phyloP scores from a whole-genome alignment of 139 green algal species.

The Chlorella sp. region DNA sequence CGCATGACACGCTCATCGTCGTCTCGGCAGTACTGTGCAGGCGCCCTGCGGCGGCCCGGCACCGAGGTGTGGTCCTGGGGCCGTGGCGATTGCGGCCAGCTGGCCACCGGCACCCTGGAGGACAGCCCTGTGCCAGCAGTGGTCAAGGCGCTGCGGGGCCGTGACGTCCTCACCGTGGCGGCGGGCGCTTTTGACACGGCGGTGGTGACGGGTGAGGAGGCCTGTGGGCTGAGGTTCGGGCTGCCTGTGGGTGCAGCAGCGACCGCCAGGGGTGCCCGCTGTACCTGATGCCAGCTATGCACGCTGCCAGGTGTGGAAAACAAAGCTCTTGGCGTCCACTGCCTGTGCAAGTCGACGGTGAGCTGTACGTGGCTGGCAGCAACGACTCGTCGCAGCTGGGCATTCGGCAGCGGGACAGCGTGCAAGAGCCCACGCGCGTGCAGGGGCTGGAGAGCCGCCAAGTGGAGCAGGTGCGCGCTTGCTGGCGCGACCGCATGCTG shows the following conservation, averaged over 20 bases:
- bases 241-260: too few relatives aligned
- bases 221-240: too few relatives aligned
- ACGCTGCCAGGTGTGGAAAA: too few relatives aligned
- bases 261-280: too few relatives aligned
- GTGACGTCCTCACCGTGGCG: constrained; percentile 31
- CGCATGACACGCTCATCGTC: not conserved
- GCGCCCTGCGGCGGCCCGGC: not conserved
- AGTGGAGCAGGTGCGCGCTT: too few relatives aligned
- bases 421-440: constrained; percentile 35
- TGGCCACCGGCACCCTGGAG: constrained; percentile 31
- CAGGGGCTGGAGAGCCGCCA: constrained; percentile 48
- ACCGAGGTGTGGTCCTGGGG: constrained; percentile 54
- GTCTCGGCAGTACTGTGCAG: not conserved
- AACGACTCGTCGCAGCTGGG: constrained; percentile 65
- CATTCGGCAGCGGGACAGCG: not conserved
- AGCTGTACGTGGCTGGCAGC: constrained; percentile 60
- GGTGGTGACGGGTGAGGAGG: constrained; percentile 44
- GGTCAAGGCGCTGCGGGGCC: constrained; percentile 38
- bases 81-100: constrained; percentile 55
- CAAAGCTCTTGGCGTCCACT: not conserved
- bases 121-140: constrained; percentile 8
- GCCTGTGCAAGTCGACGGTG: constrained; percentile 43
- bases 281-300: too few relatives aligned
- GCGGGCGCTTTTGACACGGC: constrained; percentile 56
- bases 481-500: too few relatives aligned